phyloP scores from a whole-genome alignment of 306 rosid genomes.

The Geum urbanum region DNA sequence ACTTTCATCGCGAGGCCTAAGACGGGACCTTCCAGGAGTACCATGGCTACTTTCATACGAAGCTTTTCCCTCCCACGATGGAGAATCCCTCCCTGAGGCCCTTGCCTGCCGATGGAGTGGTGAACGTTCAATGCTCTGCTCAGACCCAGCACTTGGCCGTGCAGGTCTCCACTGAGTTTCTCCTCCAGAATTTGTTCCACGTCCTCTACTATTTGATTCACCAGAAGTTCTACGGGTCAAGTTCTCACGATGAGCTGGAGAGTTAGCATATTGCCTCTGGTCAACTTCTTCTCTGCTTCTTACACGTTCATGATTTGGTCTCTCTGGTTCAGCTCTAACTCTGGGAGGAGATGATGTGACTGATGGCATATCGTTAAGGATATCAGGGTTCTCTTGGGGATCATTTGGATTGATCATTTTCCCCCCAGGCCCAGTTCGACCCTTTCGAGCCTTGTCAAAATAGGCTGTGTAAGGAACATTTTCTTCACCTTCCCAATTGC shows the following conservation, averaged over 20 bases:
- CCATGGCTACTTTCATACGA: conserved; percentile 65
- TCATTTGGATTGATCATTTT: conserved; percentile 82
- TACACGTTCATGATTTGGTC: conserved; percentile 34
- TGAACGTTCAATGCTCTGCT: conserved; percentile 69
- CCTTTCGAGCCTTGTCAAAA: conserved; percentile 87
- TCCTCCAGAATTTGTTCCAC: conserved; percentile 49
- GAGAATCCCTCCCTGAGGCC: conserved; percentile 55
- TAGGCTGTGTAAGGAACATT: conserved; percentile 90
- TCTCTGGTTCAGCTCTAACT: conserved; percentile 30
- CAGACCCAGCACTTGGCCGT: conserved; percentile 53
- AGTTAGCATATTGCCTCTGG: conserved; percentile 43
- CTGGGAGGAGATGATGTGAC: conserved; percentile 46
- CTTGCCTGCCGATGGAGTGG: conserved; percentile 77
- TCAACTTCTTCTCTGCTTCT: conserved; percentile 59
- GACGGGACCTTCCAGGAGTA: conserved; percentile 68
- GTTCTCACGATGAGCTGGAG: conserved; percentile 57
- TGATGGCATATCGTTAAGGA: conserved; percentile 36
- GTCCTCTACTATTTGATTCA: conserved; percentile 43
- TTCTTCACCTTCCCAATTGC: conserved; percentile 78
- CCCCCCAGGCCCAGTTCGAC: conserved; percentile 58
- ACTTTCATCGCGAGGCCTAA: conserved; percentile 64
- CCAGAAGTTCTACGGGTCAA: conserved; percentile 32
- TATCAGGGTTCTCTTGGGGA: conserved; percentile 62
- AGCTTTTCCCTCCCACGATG: conserved; percentile 61
- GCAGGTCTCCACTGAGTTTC: conserved; percentile 54